A percentile compares a stretch with the other conserved stretches of the same genome.
Evolutionary conservation across 805 yeast genomes (phyloP).

Genomic region (Sugiyamaella qingdaonensis): DNA sequence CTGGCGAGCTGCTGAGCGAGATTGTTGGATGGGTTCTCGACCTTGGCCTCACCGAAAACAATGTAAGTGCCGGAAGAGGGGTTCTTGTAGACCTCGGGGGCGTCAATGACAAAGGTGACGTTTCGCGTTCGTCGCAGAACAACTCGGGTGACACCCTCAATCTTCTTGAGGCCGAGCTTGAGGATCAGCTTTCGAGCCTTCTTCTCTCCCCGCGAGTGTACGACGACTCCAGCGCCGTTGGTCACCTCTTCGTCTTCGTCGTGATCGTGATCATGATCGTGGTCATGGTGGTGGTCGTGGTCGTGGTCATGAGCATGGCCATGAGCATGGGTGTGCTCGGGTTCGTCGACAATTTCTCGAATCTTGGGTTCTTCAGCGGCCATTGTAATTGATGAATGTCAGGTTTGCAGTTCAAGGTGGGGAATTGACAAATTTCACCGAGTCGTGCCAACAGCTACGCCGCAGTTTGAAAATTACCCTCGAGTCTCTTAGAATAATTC

Average conservation of each 20-base stretch:
- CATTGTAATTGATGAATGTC: slow-evolving; percentile 9
- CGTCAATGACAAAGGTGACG: slow-evolving; percentile 84
- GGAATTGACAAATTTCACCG: not conserved
- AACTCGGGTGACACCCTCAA: slow-evolving; percentile 91
- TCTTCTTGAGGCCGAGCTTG: slow-evolving; percentile 84
- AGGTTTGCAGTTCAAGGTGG: not conserved
- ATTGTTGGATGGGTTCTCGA: slow-evolving; percentile 86
- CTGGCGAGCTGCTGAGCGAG: slow-evolving; percentile 78
- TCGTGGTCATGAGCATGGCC: slow-evolving; percentile 19
- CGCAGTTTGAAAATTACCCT: not conserved
- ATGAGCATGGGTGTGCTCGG: slow-evolving; percentile 11
- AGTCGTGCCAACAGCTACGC: not conserved
- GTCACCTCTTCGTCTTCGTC: slow-evolving; percentile 18
- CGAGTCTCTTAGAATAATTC: not conserved
- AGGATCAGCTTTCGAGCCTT: slow-evolving; percentile 88
- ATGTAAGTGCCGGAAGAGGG: slow-evolving; percentile 87
- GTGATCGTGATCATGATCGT: slow-evolving; percentile 17
- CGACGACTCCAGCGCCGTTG: slow-evolving; percentile 20
- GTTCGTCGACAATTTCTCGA: slow-evolving; percentile 28
- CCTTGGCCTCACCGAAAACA: slow-evolving; percentile 97
- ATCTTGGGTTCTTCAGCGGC: slow-evolving; percentile 31
- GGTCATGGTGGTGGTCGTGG: slow-evolving; percentile 19
- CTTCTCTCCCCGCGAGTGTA: slow-evolving; percentile 60
- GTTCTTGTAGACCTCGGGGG: slow-evolving; percentile 93
- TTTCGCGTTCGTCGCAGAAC: slow-evolving; percentile 92